phyloP scores from a whole-genome alignment of 1,284 basidiomycete species.

The Apiotrichum mycotoxinovorans region DNA sequence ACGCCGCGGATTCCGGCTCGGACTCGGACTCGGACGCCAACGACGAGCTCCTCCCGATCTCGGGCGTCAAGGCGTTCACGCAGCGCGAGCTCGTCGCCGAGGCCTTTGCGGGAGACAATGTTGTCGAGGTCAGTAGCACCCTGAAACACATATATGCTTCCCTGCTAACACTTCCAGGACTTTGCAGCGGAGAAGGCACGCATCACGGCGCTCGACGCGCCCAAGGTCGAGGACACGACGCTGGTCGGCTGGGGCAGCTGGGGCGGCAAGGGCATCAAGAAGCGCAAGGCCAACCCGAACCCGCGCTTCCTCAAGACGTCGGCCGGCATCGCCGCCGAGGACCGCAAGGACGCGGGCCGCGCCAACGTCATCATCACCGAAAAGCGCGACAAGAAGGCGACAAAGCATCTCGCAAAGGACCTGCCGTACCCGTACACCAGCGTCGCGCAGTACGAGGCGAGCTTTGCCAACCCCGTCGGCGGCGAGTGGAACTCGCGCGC shows the following conservation, averaged over 20 bases:
- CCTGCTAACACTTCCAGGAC: constrained; percentile 54
- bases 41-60: constrained; percentile 38
- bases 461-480: constrained; percentile 75
- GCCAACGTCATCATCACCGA: constrained; percentile 91
- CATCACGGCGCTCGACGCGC: constrained; percentile 78
- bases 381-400: constrained; percentile 86
- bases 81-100: constrained; percentile 80
- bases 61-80: constrained; percentile 47
- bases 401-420: constrained; percentile 81
- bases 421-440: constrained; percentile 91
- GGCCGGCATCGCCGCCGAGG: constrained; percentile 69
- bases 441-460: constrained; percentile 80
- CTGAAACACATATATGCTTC: not conserved
- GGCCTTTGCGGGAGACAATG: constrained; percentile 95
- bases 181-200: constrained; percentile 78
- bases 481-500: constrained; percentile 89
- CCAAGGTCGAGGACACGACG: constrained; percentile 77
- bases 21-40: constrained; percentile 49
- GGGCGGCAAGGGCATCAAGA: constrained; percentile 70
- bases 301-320: constrained; percentile 69
- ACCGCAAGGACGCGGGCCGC: constrained; percentile 79
- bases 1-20: not conserved
- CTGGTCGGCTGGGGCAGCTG: constrained; percentile 96
- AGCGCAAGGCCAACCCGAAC: constrained; percentile 45
- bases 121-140: constrained; percentile 53